Evolutionary conservation across 2,329 filamentous ascomycete species (phyloP).

Genomic region (Coniella lustricola): DNA sequence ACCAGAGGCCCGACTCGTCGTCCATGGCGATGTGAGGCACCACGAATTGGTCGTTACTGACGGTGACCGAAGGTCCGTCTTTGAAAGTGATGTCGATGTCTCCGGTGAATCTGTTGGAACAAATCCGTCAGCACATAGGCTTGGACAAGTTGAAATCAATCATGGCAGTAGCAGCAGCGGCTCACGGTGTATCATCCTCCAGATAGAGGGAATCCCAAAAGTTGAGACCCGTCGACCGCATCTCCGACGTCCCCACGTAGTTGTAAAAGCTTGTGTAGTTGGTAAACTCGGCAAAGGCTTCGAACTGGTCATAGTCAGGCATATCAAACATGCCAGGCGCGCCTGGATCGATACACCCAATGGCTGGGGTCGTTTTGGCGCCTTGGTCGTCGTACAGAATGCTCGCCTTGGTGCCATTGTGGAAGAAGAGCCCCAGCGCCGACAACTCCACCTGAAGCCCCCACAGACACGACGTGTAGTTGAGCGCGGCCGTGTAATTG

Average conservation of each 20-base stretch:
- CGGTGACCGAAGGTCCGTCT: background rate
- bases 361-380: background rate
- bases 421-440: background rate
- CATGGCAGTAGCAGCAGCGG: too few species aligned
- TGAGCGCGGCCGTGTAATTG: slow-evolving; percentile 1
- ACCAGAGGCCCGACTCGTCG: background rate
- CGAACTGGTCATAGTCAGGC: background rate
- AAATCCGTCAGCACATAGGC: too few species aligned
- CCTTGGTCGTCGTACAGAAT: background rate
- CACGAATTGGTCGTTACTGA: slow-evolving; percentile 1
- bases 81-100: background rate
- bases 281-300: background rate
- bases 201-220: slow-evolving; percentile 1
- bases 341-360: background rate
- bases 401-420: background rate
- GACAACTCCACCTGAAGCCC: background rate
- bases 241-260: background rate
- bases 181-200: background rate
- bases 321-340: slow-evolving; percentile 1
- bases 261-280: background rate
- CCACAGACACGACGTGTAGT: background rate
- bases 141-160: too few species aligned
- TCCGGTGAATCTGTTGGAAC: background rate
- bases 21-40: background rate
- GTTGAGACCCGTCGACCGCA: slow-evolving; percentile 1